Base-by-base conservation (phyloP, 805 yeast genomes). In the Spathaspora gorwiae region DNA sequence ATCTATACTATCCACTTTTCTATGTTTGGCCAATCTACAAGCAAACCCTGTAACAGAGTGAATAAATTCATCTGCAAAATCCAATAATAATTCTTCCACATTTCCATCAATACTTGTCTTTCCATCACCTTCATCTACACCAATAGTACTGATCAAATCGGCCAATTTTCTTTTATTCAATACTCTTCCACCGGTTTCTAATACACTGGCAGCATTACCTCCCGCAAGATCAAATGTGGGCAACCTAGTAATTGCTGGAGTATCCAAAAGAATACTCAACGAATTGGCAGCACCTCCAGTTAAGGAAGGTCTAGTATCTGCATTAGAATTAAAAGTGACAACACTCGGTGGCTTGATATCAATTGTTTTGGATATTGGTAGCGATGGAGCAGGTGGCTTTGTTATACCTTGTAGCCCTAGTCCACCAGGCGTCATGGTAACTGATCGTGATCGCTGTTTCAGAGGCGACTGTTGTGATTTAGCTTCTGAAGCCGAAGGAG, bases 1-100 rank as follows among this genome's bases (percentile, higher is more conserved):
- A 53, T 92, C 98, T 26, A 94, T 71, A 33, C 84, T 79, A 48
- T 92, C 96, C 6, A 88, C 80, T 59, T 87, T 89, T 54, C 99
- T 78, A 60, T 92, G 97, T 62, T 94, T 94, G 19, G 99, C 98
- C 52, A 94, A 73, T 44, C 95, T 79, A 61, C 98, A 92, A 0
- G 98, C 96, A 70, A 94, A 94, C 2, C 89, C 75, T 0, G 97
- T 90, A 2, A 95, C 96, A 40, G 87, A 83, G 7, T 86, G 79
- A 12, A 94, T 94, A 60, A 94, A 94, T 60, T 94, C 98, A 64
- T 94, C 99, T 0, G 99, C 97, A 40, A 94, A 69, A 63, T 94
- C 99, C 37, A 94, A 72, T 32, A 94, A 68, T 35, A 94, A 68
- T 54, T 92, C 98, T 63, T 90, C 97, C 13, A 89, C 96, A 64